Conservation (phyloP, 140 eudicot genomes). For the Bidens hawaiensis region DNA sequence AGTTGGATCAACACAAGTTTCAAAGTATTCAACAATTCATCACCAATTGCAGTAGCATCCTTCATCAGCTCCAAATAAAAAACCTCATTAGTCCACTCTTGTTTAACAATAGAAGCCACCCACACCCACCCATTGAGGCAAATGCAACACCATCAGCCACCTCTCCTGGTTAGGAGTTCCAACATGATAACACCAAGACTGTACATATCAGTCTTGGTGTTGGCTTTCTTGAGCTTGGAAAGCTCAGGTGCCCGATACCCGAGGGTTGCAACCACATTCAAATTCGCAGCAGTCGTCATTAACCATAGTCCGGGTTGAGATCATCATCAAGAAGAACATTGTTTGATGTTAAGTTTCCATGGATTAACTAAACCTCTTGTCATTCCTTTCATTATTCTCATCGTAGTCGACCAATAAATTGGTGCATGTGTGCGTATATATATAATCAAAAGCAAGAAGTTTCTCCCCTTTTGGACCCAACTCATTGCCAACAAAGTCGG, state of each 20-base stretch:
- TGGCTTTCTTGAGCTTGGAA: conserved; percentile 88
- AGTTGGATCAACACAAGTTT: conserved; percentile 84
- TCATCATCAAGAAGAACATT: conserved; percentile 78
- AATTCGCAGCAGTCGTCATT: conserved; percentile 76
- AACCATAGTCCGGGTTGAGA: conserved; percentile 70
- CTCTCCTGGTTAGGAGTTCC: conserved; percentile 77
- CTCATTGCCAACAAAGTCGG: conserved; percentile 78
- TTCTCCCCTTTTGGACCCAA: conserved; percentile 96
- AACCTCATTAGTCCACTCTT: conserved; percentile 97
- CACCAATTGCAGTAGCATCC: conserved; percentile 81
- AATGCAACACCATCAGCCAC: conserved; percentile 57
- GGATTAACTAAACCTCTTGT: conserved; percentile 68
- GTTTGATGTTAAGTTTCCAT: conserved; percentile 93
- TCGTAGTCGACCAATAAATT: conserved; percentile 66
- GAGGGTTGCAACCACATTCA: conserved; percentile 71
- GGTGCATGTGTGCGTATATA: conserved; percentile 24
- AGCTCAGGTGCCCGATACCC: conserved; percentile 97
- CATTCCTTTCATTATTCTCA: conserved; percentile 72
- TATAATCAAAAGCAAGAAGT: conserved; percentile 92
- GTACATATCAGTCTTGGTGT: conserved; percentile 81
- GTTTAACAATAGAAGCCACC: conserved; percentile 84
- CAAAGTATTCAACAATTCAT: conserved; percentile 80
- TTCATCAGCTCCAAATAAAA: conserved; percentile 89
- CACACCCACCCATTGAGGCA: conserved; percentile 99
- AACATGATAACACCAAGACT: conserved; percentile 88